Conservation (phyloP, 2,329 filamentous ascomycete genomes). For the Curvularia spicifera region DNA sequence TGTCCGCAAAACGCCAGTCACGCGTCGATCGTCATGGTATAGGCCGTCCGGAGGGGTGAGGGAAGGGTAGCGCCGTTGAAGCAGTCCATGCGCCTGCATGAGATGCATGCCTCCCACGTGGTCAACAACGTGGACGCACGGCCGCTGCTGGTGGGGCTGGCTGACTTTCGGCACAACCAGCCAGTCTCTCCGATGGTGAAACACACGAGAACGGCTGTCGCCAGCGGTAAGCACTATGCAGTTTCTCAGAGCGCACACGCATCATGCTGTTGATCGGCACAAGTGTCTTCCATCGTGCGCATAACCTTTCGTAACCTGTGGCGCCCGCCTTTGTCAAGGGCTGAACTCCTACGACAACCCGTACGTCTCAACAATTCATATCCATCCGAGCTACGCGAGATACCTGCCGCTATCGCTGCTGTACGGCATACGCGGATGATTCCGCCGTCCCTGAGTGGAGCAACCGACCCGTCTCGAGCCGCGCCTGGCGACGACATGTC, state of each 20-base stretch:
- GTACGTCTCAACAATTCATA: neutral
- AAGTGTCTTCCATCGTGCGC: neutral
- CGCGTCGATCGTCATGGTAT: neutral
- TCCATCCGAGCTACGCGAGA: neutral
- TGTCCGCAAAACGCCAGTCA: neutral
- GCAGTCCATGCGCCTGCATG: conserved; percentile 17
- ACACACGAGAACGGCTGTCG: conserved; percentile 1
- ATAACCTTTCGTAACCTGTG: neutral
- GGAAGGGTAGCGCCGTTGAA: conserved; percentile 4
- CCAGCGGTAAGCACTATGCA: conserved; percentile 1
- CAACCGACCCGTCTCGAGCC: neutral
- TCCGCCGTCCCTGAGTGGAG: neutral
- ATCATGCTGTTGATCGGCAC: neutral
- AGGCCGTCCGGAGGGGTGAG: neutral
- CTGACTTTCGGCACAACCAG: conserved; percentile 3
- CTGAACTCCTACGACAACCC: neutral
- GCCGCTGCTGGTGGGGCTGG: conserved; percentile 6
- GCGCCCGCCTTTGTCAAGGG: neutral
- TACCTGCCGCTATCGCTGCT: conserved; percentile 1
- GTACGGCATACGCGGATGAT: neutral
- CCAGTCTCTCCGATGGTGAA: conserved; percentile 3
- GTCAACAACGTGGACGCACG: conserved; percentile 15
- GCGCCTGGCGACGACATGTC: neutral
- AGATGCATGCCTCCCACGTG: conserved; percentile 15
- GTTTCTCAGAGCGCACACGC: neutral